Percentiles rank a stretch among this genome's conserved stretches.
Conservation (phyloP, 2,329 filamentous ascomycete genomes). For the Lomentospora prolificans region DNA sequence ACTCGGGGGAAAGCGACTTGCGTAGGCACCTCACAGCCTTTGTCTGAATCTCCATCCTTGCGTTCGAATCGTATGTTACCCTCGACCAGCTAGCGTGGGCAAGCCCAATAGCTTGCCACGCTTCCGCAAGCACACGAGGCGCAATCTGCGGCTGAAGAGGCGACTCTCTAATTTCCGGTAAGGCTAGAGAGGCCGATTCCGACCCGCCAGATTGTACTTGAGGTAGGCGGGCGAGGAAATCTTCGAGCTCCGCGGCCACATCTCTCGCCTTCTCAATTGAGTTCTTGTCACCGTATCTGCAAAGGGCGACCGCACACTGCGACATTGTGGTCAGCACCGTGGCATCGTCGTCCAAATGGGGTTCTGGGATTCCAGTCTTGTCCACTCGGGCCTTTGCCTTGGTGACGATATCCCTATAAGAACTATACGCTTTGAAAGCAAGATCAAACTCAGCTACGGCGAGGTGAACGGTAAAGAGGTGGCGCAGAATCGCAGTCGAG, state of each 20-base stretch:
- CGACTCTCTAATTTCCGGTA: constrained; percentile 21
- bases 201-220: constrained; percentile 16
- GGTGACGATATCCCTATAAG: constrained; percentile 80
- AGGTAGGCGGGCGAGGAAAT: constrained; percentile 58
- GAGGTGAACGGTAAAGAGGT: constrained; percentile 80
- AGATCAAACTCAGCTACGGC: constrained; percentile 86
- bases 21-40: constrained; percentile 70
- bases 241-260: constrained; percentile 61
- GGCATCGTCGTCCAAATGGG: constrained; percentile 67
- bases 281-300: constrained; percentile 64
- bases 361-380: constrained; percentile 63
- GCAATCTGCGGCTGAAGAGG: constrained; percentile 37
- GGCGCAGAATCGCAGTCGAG: constrained; percentile 77
- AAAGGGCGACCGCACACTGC: constrained; percentile 70
- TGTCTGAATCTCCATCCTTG: constrained; percentile 62
- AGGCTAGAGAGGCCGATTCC: constrained; percentile 7
- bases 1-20: constrained; percentile 59
- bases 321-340: constrained; percentile 68
- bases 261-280: constrained; percentile 72
- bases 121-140: constrained; percentile 52
- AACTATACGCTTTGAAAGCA: constrained; percentile 82
- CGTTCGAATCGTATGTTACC: constrained; percentile 64
- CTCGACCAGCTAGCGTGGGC: constrained; percentile 82
- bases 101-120: constrained; percentile 78
- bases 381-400: constrained; percentile 75